Percentiles rank a stretch among this genome's conserved stretches.
phyloP scores from a whole-genome alignment of 2,329 filamentous ascomycete genomes.

The Pestalotiopsis sp. region DNA sequence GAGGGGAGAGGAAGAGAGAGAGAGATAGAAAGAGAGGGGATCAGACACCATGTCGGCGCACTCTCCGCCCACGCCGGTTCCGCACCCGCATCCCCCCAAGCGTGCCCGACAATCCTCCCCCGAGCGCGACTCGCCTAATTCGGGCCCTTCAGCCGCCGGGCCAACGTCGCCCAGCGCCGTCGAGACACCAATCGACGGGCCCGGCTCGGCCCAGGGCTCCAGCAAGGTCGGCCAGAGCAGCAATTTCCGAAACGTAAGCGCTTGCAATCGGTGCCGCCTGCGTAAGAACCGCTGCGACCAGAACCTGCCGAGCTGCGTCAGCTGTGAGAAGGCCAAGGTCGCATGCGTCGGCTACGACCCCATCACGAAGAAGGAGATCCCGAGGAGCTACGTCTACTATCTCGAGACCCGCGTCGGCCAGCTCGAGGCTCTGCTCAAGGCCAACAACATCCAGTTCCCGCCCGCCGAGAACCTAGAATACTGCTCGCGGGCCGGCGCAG shows the following conservation, averaged over 20 bases:
- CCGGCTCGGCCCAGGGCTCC: conserved; percentile 22
- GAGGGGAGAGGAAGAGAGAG: not conserved
- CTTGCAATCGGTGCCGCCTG: conserved; percentile 89
- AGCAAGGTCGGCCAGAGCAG: conserved; percentile 60
- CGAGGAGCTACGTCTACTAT: conserved; percentile 92
- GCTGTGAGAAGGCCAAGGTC: conserved; percentile 90
- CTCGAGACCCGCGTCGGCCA: conserved; percentile 85
- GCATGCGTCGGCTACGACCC: conserved; percentile 95
- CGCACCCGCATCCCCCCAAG: conserved; percentile 54
- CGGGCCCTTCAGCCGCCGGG: conserved; percentile 37
- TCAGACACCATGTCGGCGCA: conserved; percentile 43
- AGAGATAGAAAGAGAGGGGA: not conserved
- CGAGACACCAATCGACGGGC: conserved; percentile 30
- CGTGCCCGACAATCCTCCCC: conserved; percentile 59
- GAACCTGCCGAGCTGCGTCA: conserved; percentile 84
- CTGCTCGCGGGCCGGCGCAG: conserved; percentile 52
- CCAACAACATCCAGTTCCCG: conserved; percentile 72
- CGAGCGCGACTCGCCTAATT: conserved; percentile 45
- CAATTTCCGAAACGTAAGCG: conserved; percentile 85
- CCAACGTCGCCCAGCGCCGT: conserved; percentile 35
- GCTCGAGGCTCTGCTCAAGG: conserved; percentile 74
- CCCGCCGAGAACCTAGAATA: conserved; percentile 71
- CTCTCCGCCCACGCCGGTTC: conserved; percentile 51
- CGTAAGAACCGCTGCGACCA: conserved; percentile 97
- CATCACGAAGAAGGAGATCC: conserved; percentile 94